Base-by-base conservation (phyloP, 257 asterid species). In the Scutellaria galericulata region DNA sequence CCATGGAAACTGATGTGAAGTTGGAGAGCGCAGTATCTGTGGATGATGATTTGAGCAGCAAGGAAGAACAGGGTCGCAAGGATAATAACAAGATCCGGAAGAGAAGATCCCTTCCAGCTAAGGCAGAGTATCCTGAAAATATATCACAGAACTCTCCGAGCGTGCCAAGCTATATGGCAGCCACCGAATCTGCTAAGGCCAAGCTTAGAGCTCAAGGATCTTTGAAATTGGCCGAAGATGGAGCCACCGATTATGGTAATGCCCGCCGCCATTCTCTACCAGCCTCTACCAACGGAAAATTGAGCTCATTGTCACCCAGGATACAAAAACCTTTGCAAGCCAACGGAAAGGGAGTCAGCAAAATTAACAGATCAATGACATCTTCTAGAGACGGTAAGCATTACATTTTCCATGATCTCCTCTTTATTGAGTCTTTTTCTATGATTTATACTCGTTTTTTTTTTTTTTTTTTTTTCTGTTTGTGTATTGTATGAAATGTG, bases 131-230 rank as follows among this genome's bases (percentile, higher is more conserved):
- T 70, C 60, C 85, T 41, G 98, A 91, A 75, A 91, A 85, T 74
- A 78, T 85, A 64, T 85, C 90, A 5, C 89, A 89, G 80, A 90
- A 89, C 50, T 60, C 89, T 46, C 86, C 90, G 39, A 85, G 84
- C 71, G 62, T 94, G 76, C 97, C 98, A 7, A 91, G 98, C 76
- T 94, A 94, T 75, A 94, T 94, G 98, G 93, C 89, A 3, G 96
- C 96, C 18, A 94, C 97, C 35, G 83, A 83, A 79, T 94, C 97
- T 57, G 98, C 96, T 15, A 94, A 91, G 81, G 98, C 97, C 39
- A 94, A 91, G 87, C 98, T 94, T 57, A 88, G 90, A 85, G 85
- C 91, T 52, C 96, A 92, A 76, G 96, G 87, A 6, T 67, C 95
- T 68, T 57, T 82, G 7, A 87, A 79, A 75, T n/a, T 80, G 47